Base-by-base conservation (phyloP, 495 filamentous ascomycete genomes). In the Clohesyomyces aquaticus region DNA sequence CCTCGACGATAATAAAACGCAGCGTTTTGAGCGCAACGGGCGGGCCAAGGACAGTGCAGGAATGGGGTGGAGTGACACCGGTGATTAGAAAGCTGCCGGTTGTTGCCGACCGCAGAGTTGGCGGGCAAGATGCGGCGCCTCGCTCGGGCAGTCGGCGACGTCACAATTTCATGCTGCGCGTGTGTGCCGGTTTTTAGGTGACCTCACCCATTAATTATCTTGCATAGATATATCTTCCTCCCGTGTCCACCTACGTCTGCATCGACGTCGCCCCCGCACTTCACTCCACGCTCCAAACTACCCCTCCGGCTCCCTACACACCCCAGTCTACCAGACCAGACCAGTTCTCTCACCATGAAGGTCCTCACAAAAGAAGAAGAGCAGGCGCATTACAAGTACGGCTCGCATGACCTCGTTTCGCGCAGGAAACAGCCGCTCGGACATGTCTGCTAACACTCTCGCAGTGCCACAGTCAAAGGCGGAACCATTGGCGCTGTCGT, bases 281-380 rank as follows among this genome's bases (percentile, higher is more conserved):
- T 23, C 49, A 22, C 25, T 27, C 27, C 49, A 4, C 19, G 19
- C 6, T 47, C 16, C 23, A 16, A 29, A 27, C 49, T 28, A 27
- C 27, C 18, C 49, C 25, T 29, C 4, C 21, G 27, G 14, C 2
- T 19, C 16, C 28, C 38, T 47, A 26, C 8, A 25, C 41, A 35
- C 14, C 42, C n/a, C n/a, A n/a, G n/a, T n/a, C n/a, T 26, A n/a
- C 42, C 12, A 14, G 16, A 18, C 55, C 49, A 19, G n/a, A n/a
- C n/a, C 21, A 22, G 27, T 16, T n/a, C 49, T n/a, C 38, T 35
- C 68, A 83, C 55, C 43, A 98, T 98, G 93, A 98, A 97, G 86
- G 77, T 98, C 69, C 83, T 98, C 72, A 93, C 89, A 53, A 91
- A 91, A 72, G 91, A 96, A 85, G 91, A 97, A 81, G 92, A 96